A percentile compares a stretch with the other conserved stretches of the same genome.
Conservation (phyloP, 495 filamentous ascomycete genomes). For the Xylaria cubensis region DNA sequence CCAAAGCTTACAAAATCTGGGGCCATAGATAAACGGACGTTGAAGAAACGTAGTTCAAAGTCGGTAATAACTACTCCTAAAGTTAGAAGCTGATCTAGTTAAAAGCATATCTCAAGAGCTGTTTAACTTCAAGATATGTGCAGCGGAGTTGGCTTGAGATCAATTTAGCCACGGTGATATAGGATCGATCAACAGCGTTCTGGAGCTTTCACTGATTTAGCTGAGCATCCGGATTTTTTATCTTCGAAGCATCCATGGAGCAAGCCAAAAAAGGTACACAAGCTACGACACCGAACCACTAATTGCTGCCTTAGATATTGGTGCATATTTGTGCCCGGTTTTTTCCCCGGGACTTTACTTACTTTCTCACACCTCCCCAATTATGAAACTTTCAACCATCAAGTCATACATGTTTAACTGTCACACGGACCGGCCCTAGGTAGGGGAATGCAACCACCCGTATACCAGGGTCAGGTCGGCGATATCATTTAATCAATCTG, state of each 20-base stretch:
- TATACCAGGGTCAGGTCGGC: no score
- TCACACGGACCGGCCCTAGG: no score
- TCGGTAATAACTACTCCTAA: not conserved
- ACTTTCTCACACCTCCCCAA: not conserved
- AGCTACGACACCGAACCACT: not conserved
- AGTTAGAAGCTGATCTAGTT: not conserved
- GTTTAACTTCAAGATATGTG: not conserved
- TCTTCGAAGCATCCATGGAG: not conserved
- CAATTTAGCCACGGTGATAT: not conserved
- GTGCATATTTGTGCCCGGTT: not conserved
- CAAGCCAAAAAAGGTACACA: not conserved
- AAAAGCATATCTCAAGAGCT: not conserved
- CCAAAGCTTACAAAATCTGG: slow-evolving; percentile 30
- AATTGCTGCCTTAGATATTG: not conserved
- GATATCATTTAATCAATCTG: no score
- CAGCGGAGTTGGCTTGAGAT: not conserved
- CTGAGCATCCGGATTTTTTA: not conserved
- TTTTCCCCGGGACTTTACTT: not conserved
- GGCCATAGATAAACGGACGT: slow-evolving; percentile 25
- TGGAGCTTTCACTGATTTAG: not conserved
- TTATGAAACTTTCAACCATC: not conserved
- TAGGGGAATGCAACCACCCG: no score
- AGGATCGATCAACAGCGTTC: not conserved
- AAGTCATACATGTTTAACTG: not conserved
- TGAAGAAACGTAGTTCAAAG: slow-evolving; percentile 19